Evolutionary conservation across 352 stramenopile species (phyloP), one percentile per base, ranked within the genome.

Genomic region (Phytophthora sojae): DNA sequence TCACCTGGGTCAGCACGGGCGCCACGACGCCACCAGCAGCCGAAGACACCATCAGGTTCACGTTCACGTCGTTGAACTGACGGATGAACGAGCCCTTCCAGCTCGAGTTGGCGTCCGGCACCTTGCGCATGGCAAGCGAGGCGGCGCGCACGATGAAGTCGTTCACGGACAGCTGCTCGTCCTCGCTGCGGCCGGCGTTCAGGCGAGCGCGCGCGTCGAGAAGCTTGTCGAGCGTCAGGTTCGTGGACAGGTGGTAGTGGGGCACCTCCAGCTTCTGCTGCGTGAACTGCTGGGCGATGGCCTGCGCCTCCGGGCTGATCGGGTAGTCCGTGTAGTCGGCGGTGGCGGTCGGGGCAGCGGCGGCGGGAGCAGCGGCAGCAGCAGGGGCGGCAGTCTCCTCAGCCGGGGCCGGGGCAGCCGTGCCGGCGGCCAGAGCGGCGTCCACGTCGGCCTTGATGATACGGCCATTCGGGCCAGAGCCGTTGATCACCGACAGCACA

Each of bases 201-300:
- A 99, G 76, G 26, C 88, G 69, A 44, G 99, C 98, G 55, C 98
- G 94, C 15, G 84, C 77, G 15, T 86, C 78, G 25, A 99, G 86
- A 7, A 99, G 80, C 70, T 94, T 92, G 79, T 98, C 95, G 26
- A 99, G 73, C 53, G 86, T 89, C 44, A 99, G 63, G 75, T 99
- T 96, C 6, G 98, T 94, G 19, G 96, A 98, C 37, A 99, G 80
- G 82, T 99, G 98, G 88, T 99, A 99, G 83, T 99, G 97, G 30
- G 97, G 97, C 61, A 99, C 95, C 35, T 97, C 87, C 17, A 89
- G 72, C 87, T 99, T 99, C 60, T 97, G 97, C 76, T 98, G 82
- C 23, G 94, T 88, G 63, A 99, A 84, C 71, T 95, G 82, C 54
- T 92, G 85, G 17, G 96, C 96, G 57, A 96, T 76, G 55, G 85